Base-by-base conservation (phyloP, 768 basidiomycete species). In the Lactifluus subvellereus region DNA sequence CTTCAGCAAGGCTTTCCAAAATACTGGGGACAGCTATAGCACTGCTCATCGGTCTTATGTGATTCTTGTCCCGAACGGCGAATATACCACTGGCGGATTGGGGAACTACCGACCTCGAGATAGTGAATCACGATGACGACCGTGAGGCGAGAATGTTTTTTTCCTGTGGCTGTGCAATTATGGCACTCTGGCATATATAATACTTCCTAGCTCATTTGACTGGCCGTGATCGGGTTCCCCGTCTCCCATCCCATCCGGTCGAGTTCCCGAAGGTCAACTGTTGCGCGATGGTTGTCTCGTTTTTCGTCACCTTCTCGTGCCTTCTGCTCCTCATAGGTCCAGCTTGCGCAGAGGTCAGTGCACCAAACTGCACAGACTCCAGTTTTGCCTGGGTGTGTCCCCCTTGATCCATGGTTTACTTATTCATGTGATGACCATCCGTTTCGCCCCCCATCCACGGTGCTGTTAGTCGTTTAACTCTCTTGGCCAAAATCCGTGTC, bases 361-460 rank as follows among this genome's bases (percentile, higher is more conserved):
- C 64, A 3, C 55, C 64, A 1, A 33, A 54, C 27, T 65, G 64
- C 52, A 22, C 55, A 16, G 20, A 42, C 14, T 4, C 32, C 16
- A 6, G 3, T 9, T 50, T 32, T 22, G 8, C 35, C 30, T 67
- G 67, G 67, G 67, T 67, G 33, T 8, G 67, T 62, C 4, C 10
- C 14, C 18, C 38, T 37, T 37, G 13, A 2, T 13, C 22, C 3
- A 5, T 14, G 16, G 6, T 2, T 18, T 14, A 20, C 40, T 37
- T 14, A 22, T 45, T 42, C 9, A 5, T 50, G 27, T n/a, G 32
- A 42, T 54, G 14, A 62, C 37, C 6, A 13, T n/a, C 27, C 4
- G 0, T 14, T 55, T 14, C 13, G 3, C 38, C 2, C 10, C 45
- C 1, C 30, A 38, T n/a, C 30, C 0, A 10, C 20, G 30, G 9